Evolutionary conservation across 345 rosid genomes (phyloP), one percentile per base, ranked within the genome.

Genomic region (Tarenaya hassleriana): DNA sequence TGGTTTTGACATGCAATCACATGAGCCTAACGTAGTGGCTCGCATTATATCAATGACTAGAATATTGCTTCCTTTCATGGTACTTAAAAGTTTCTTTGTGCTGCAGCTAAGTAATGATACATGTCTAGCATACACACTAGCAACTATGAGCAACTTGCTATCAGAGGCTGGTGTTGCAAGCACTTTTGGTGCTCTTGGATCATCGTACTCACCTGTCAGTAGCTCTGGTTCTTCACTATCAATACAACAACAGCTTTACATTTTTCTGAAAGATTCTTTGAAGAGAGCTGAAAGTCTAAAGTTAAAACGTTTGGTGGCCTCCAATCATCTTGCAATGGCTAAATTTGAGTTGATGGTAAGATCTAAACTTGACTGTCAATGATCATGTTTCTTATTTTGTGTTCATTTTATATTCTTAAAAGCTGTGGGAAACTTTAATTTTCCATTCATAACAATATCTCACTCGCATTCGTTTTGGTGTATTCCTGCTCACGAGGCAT

Each of bases 271-370:
- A 63, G 97, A 74, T 61, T 81, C 98, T 58, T 71, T 80, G 16
- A 79, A 77, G 74, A 81, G 86, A 77, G 96, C 97, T 14, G 96
- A 92, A 63, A 85, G 73, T 60, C 78, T 88, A 55, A 85, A 75
- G 60, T 65, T 92, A 75, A 83, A 78, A 67, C 74, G 82, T 58
- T 53, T 92, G 69, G 80, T 85, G 64, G 97, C 97, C 64, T 77
- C 95, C 55, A 85, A 77, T 74, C 95, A 88, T 78, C 94, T 92
- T 59, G 86, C 95, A 8, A 78, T 85, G 88, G 98, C 97, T 34
- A 88, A 84, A 66, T 88, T 92, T 74, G 82, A 85, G 63, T 73
- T 92, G 66, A 74, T 76, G 83, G 97, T 88, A 56, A 79, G 75
- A 57, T 44, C 47, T 41, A n/a, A 33, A 12, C 16, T 4, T 67